Percentiles rank a stretch among this genome's conserved stretches.
Evolutionary conservation across 106 monocot species (phyloP).

Genomic region (Dendrobium nobile): DNA sequence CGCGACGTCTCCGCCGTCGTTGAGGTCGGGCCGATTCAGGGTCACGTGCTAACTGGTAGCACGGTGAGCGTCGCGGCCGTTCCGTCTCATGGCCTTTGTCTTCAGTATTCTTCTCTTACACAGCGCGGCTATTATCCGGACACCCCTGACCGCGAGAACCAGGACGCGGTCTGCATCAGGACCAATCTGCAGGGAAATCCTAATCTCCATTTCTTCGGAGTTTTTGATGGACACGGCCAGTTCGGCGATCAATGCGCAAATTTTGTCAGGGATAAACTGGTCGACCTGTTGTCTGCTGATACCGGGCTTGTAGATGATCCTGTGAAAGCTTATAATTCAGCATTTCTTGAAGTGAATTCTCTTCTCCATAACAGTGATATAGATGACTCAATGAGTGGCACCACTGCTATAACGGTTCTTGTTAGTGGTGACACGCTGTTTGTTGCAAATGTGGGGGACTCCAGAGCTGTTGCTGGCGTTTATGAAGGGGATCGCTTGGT

Average conservation of each 20-base stretch:
- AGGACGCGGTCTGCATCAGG: constrained; percentile 45
- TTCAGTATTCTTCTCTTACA: constrained; percentile 52
- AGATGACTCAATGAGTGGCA: constrained; percentile 84
- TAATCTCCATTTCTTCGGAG: constrained; percentile 66
- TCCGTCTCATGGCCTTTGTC: constrained; percentile 29
- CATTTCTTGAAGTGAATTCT: constrained; percentile 40
- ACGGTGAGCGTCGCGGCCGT: constrained; percentile 20
- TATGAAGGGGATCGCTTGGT: constrained; percentile 27
- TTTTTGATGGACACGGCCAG: constrained; percentile 85
- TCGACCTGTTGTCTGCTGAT: constrained; percentile 28
- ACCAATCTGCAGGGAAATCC: constrained; percentile 45
- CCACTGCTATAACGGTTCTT: constrained; percentile 71
- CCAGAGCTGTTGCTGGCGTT: constrained; percentile 62
- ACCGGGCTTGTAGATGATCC: constrained; percentile 35
- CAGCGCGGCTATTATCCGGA: constrained; percentile 70
- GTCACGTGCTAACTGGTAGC: constrained; percentile 20
- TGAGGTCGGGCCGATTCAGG: background rate
- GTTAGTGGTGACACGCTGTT: constrained; percentile 41
- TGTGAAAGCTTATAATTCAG: constrained; percentile 29
- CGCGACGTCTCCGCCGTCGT: background rate
- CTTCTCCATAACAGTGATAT: constrained; percentile 52
- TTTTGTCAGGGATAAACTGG: constrained; percentile 48
- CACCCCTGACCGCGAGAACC: constrained; percentile 56
- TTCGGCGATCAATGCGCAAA: constrained; percentile 56
- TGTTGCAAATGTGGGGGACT: constrained; percentile 86